Evolutionary conservation across 768 basidiomycete genomes (phyloP).

Genomic region (Scleroderma bovista): DNA sequence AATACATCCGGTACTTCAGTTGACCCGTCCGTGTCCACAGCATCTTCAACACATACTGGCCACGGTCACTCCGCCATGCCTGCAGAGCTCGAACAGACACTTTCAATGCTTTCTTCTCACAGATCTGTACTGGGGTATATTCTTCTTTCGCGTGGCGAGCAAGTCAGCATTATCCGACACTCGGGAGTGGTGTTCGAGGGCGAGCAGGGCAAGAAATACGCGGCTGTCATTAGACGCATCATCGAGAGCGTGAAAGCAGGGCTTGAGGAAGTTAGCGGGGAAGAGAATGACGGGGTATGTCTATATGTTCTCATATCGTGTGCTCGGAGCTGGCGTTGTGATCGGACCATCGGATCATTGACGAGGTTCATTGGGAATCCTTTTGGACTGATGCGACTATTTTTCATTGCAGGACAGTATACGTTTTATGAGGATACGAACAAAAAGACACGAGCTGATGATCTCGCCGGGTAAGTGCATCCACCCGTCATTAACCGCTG

Average conservation of each 20-base stretch:
- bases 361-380: background rate
- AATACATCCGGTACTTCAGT: constrained; percentile 7
- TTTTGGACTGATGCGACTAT: background rate
- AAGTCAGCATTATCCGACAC: constrained; percentile 75
- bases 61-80: constrained; percentile 36
- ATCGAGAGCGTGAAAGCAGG: constrained; percentile 76
- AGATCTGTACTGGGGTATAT: constrained; percentile 85
- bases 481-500: background rate
- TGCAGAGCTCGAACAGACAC: constrained; percentile 80
- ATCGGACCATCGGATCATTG: background rate
- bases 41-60: constrained; percentile 10
- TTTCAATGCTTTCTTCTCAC: constrained; percentile 71
- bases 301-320: background rate
- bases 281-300: constrained; percentile 55
- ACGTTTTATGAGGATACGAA: constrained; percentile 85
- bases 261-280: constrained; percentile 68
- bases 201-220: constrained; percentile 74
- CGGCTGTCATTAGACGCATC: constrained; percentile 64
- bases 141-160: constrained; percentile 67
- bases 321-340: background rate
- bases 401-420: constrained; percentile 63
- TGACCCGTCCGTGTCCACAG: constrained; percentile 1
- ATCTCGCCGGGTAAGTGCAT: constrained; percentile 77
- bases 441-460: constrained; percentile 88
- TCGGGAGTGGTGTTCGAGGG: constrained; percentile 85